A percentile compares a stretch with the other conserved stretches of the same genome.
Evolutionary conservation across 148 eudicot species (phyloP).

Genomic region (Persicaria tinctoria): DNA sequence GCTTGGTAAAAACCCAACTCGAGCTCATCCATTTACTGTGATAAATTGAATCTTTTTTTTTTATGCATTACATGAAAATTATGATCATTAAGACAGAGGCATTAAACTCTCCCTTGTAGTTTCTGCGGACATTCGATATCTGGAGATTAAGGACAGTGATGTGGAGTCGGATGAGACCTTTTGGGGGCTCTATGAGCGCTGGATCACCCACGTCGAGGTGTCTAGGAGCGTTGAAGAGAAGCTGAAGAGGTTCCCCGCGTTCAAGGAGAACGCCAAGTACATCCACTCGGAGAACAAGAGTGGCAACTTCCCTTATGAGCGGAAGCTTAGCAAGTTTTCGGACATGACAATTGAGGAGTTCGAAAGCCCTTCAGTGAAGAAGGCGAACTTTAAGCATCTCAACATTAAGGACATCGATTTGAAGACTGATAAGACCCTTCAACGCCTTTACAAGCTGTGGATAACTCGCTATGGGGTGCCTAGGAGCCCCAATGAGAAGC

Average conservation of each 20-base stretch:
- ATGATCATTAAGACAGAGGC: too few species aligned
- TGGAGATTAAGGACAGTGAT: conserved; percentile 59
- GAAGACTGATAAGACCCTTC: not conserved
- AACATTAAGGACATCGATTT: conserved; percentile 16
- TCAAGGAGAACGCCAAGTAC: conserved; percentile 58
- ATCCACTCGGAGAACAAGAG: conserved; percentile 51
- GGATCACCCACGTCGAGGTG: conserved; percentile 79
- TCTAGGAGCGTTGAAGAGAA: conserved; percentile 65
- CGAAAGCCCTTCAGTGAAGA: conserved; percentile 21
- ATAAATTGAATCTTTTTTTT: too few species aligned
- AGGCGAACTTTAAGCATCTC: conserved; percentile 55
- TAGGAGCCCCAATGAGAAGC: not conserved
- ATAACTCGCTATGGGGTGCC: conserved; percentile 33
- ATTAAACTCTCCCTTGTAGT: too few species aligned
- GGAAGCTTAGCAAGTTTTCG: conserved; percentile 70
- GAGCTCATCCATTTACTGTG: too few species aligned
- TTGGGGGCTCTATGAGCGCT: conserved; percentile 81
- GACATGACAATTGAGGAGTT: conserved; percentile 86
- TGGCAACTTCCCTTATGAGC: conserved; percentile 64
- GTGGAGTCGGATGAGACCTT: conserved; percentile 66
- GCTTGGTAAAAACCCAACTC: too few species aligned
- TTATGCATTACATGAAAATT: too few species aligned
- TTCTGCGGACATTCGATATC: not conserved
- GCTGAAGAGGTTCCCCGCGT: conserved; percentile 64
- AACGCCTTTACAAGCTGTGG: conserved; percentile 6